Evolutionary conservation across 78 protist genomes (phyloP), one percentile per base, ranked within the genome.

Genomic region (Cavenderia fasciculata): DNA sequence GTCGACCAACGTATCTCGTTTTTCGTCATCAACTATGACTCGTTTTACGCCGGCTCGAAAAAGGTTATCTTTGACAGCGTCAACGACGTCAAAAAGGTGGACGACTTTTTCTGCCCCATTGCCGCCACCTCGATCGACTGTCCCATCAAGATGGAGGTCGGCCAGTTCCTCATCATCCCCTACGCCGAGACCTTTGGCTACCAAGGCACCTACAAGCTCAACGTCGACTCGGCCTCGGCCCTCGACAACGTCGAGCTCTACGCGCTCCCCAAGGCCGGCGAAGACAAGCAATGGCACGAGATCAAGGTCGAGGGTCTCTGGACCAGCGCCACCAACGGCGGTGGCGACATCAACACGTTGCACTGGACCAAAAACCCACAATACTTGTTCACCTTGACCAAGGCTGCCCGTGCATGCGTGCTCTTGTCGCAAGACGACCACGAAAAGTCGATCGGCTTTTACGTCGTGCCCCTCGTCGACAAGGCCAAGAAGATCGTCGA

Each of bases 361-460:
- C 52, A 71, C 61, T 82, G 90, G 90, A 82, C 90, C 41, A 82
- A 82, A 71, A 82, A 57, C 29, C 90, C 90, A 65, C 90, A 82
- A 68, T 68, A 68, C 44, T n/a, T 49, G 11, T 33, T 82, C 71
- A 31, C 31, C 34, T 46, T 82, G 5, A 44, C 90, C 4, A 82
- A 82, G 71, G 68, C 31, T 47, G 57, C 90, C 1, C 49, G 90
- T 57, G 79, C 78, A 1, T 82, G 90, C 73, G 78, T 82, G 1
- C 73, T 82, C 40, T 34, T 82, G 21, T 68, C 78, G 2, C 90
- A 82, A 56, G 90, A 82, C 40, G 90, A 82, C 59, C 49, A 82
- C 27, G 90, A 82, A 41, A 82, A 82, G 59, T 27, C 49, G 29
- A 61, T 82, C 19, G 90, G 90, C 43, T 82, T 82, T 61, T 82